Base-by-base conservation (phyloP, 768 basidiomycete species). In the Kwoniella sp. region DNA sequence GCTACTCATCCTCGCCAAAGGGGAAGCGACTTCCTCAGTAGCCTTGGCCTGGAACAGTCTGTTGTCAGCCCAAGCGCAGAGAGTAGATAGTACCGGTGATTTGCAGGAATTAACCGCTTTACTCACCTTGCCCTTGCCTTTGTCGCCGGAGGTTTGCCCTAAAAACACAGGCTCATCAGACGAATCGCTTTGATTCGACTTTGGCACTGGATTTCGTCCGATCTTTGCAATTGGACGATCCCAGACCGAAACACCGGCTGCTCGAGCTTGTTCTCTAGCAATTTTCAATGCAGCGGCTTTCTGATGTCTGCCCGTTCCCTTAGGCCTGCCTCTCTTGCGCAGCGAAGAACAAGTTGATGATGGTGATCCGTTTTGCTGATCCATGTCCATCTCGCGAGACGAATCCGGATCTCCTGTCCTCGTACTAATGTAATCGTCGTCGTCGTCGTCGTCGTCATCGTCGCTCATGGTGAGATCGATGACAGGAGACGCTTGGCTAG, bases 221-320 rank as follows among this genome's bases (percentile, higher is more conserved):
- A 44, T 44, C 17, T 44, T 44, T 4, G 40, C 10, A 15, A 44
- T 44, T 44, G 40, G 40, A 3, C 40, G 40, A 19, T 44, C 40
- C 40, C 40, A 44, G 8, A 44, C 40, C 56, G 56, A 57, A 22
- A 26, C 24, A 24, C 48, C 25, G 22, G 48, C 48, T 5, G 48
- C 48, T 9, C 17, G 40, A 6, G 58, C 46, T 25, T 58, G 58
- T 7, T 51, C 21, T 36, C 55, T 62, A 0, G 60, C 60, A 36
- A 54, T n/a, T 26, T 52, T 62, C 22, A 30, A 19, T 19, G 55
- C 60, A 2, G 60, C 59, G 1, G 65, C 65, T 29, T 25, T 50
- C 55, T 68, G 67, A 8, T 49, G 47, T 30, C 63, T 68, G 17
- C 67, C 67, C 27, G 67, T 44, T 9, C 67, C 67, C 15, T 52